Percentiles rank a stretch among this genome's conserved stretches.
Conservation (phyloP, 106 monocot species). For the Dendrobium officinale region DNA sequence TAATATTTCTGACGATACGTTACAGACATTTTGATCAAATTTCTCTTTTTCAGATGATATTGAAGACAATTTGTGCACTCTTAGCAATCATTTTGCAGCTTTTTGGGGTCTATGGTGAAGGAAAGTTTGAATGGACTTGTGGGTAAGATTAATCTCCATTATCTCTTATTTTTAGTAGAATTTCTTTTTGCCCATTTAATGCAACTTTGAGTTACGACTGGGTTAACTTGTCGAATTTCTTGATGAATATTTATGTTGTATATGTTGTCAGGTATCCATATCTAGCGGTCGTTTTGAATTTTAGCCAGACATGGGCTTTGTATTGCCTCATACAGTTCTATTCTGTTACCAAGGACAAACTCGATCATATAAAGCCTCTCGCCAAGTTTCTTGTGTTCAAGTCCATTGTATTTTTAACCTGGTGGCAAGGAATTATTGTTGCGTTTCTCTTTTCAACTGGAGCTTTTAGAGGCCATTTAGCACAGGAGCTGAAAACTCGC, state of each 20-base stretch:
- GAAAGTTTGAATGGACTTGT: constrained; percentile 89
- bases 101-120: constrained; percentile 92
- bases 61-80: constrained; percentile 88
- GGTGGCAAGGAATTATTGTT: constrained; percentile 97
- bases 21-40: not conserved
- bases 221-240: not conserved
- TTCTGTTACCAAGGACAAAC: constrained; percentile 77
- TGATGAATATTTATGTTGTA: not conserved
- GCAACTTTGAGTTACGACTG: not conserved
- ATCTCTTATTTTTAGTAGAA: not conserved
- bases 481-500: constrained; percentile 70
- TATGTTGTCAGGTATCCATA: constrained; percentile 69
- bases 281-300: constrained; percentile 85
- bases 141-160: constrained; percentile 37
- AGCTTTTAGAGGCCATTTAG: constrained; percentile 68
- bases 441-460: constrained; percentile 87
- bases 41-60: constrained; percentile 71
- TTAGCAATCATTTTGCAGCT: constrained; percentile 74
- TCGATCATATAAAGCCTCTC: constrained; percentile 84
- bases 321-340: constrained; percentile 99
- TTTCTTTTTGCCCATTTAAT: not conserved
- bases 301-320: constrained; percentile 97
- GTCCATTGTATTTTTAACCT: constrained; percentile 95
- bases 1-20: not conserved
- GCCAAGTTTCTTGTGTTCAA: constrained; percentile 96